Evolutionary conservation across 495 filamentous ascomycete genomes (phyloP).

Genomic region (Staphylotrichum longicolle): DNA sequence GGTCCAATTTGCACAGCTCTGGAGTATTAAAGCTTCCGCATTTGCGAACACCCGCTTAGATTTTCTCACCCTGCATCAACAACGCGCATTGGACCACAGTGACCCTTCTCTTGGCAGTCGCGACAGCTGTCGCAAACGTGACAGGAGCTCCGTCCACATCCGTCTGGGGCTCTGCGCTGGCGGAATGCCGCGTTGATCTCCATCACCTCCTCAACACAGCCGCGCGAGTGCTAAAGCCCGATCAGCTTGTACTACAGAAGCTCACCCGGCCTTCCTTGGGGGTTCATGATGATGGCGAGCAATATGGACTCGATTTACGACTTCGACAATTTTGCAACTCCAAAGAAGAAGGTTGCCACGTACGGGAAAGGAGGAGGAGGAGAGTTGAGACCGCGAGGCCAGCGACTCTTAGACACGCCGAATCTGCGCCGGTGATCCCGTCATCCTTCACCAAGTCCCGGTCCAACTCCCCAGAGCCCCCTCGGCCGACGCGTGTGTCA

Average conservation of each 20-base stretch:
- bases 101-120: not conserved
- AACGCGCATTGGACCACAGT: not conserved
- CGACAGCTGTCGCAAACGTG: no score
- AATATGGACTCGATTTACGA: conserved; percentile 38
- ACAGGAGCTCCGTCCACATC: not conserved
- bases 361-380: conserved; percentile 42
- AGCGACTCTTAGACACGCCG: conserved; percentile 17
- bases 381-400: conserved; percentile 28
- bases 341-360: conserved; percentile 39
- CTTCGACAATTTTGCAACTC: conserved; percentile 30
- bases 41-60: no score
- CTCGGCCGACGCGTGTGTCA: conserved; percentile 13
- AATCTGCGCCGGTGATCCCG: conserved; percentile 20
- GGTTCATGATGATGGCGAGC: conserved; percentile 30
- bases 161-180: not conserved
- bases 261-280: not conserved
- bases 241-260: not conserved
- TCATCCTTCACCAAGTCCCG: conserved; percentile 20
- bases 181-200: not conserved
- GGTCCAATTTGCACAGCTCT: no score
- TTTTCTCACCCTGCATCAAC: not conserved
- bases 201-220: no score
- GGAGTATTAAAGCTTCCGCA: no score
- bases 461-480: conserved; percentile 24
- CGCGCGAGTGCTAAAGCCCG: not conserved